Percentiles rank a stretch among this genome's conserved stretches.
Conservation (phyloP, 202 grass and related monocot species). For the Zizania palustris region DNA sequence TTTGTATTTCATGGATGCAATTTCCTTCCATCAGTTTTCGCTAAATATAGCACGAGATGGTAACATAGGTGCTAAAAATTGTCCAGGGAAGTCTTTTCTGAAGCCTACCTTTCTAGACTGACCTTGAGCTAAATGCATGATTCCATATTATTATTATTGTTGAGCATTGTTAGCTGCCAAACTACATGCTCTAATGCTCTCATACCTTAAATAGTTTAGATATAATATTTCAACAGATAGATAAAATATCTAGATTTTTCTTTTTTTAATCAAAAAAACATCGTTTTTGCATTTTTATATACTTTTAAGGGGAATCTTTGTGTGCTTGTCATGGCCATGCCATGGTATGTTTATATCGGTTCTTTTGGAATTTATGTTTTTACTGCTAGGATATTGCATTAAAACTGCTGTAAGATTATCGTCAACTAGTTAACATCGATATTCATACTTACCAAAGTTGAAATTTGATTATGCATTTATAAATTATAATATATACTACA, state of each 20-base stretch:
- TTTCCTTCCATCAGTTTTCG: slow-evolving; percentile 34
- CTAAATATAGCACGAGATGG: background rate
- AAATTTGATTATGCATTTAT: slow-evolving; percentile 12
- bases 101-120: background rate
- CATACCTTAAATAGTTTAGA: slow-evolving; percentile 17
- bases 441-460: background rate
- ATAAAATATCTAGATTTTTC: background rate
- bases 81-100: slow-evolving; percentile 27
- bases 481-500: slow-evolving; percentile 18
- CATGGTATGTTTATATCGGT: slow-evolving; percentile 12
- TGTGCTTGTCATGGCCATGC: background rate
- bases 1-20: slow-evolving; percentile 20
- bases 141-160: background rate
- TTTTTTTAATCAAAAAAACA: slow-evolving; percentile 23
- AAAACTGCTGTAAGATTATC: background rate
- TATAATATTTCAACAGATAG: slow-evolving; percentile 21
- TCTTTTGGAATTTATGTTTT: slow-evolving; percentile 5
- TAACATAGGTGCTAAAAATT: slow-evolving; percentile 9
- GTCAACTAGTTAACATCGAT: slow-evolving; percentile 27
- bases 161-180: slow-evolving; percentile 1
- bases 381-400: background rate
- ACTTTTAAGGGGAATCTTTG: background rate
- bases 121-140: slow-evolving; percentile 7
- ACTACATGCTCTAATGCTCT: background rate
- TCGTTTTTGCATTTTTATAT: slow-evolving; percentile 12